These are phyloP conservation scores for Neurospora sp. DNA, from an alignment of 495 filamentous ascomycete species.

Conservation along the genomic window DNA sequence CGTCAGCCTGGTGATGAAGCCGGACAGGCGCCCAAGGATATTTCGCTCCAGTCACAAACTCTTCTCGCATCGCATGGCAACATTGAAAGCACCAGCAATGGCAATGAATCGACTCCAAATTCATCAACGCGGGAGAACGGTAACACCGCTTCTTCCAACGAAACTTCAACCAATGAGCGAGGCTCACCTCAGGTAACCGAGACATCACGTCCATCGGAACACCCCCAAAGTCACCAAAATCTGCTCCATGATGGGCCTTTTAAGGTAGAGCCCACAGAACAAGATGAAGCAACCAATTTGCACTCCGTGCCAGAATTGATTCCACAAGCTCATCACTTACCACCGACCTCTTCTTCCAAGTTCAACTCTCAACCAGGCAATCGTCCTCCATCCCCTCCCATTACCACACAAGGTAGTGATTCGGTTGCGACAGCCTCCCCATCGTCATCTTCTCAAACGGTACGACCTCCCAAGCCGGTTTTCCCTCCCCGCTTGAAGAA, in stretches of 20 bases:
- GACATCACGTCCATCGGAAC: neutral
- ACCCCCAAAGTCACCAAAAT: neutral
- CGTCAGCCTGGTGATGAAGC: neutral
- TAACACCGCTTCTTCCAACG: neutral
- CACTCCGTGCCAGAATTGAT: neutral
- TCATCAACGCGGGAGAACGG: neutral
- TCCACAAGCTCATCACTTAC: neutral
- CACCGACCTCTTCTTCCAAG: neutral
- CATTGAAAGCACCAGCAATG: neutral
- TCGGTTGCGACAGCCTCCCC: neutral
- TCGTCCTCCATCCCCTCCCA: neutral
- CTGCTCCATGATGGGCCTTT: neutral
- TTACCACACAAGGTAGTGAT: neutral
- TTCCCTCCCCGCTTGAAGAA: slow-evolving; percentile 8
- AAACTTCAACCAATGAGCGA: neutral
- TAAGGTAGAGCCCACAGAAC: slow-evolving; percentile 1
- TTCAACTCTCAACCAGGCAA: neutral
- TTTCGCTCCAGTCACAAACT: neutral
- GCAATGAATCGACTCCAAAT: neutral
- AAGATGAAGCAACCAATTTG: neutral
- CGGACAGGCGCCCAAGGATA: neutral
- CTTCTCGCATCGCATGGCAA: neutral
- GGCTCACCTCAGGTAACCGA: neutral
- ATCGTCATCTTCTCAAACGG: neutral
- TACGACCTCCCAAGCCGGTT: neutral